Evolutionary conservation across 1,284 basidiomycete genomes (phyloP).

Genomic region (Cronartium quercuum): DNA sequence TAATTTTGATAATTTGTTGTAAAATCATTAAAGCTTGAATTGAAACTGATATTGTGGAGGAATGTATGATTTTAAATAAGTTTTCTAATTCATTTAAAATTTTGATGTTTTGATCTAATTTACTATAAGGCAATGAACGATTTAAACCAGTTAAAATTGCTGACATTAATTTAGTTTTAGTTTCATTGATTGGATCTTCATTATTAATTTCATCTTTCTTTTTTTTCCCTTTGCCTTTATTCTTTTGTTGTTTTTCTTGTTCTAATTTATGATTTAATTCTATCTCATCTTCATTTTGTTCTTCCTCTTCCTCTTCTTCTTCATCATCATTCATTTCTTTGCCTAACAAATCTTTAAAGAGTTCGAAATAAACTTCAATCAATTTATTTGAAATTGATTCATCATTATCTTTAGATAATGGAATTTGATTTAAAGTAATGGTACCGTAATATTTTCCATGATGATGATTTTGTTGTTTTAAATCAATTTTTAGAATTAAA

Average conservation of each 20-base stretch:
- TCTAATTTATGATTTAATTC: constrained; percentile 47
- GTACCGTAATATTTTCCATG: constrained; percentile 84
- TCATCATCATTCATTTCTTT: constrained; percentile 45
- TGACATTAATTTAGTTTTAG: constrained; percentile 75
- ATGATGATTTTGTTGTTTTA: constrained; percentile 53
- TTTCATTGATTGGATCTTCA: constrained; percentile 66
- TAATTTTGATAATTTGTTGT: constrained; percentile 62
- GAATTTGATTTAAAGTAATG: constrained; percentile 90
- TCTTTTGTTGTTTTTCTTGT: constrained; percentile 48
- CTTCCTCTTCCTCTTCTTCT: constrained; percentile 45
- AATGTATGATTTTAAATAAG: constrained; percentile 90
- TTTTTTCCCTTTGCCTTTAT: constrained; percentile 48
- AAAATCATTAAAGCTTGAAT: constrained; percentile 90
- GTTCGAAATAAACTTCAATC: constrained; percentile 87
- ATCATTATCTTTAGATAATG: constrained; percentile 65
- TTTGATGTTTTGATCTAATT: constrained; percentile 56
- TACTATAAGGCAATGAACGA: constrained; percentile 87
- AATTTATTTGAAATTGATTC: constrained; percentile 69
- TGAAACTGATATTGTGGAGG: constrained; percentile 83
- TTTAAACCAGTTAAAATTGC: constrained; percentile 92
- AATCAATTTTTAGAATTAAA: constrained; percentile 60
- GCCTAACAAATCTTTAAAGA: constrained; percentile 84
- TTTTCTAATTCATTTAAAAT: constrained; percentile 41
- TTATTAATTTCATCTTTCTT: constrained; percentile 48
- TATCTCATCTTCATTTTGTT: constrained; percentile 50